A percentile compares a stretch with the other conserved stretches of the same genome.
Conservation (phyloP, 495 filamentous ascomycete species). For the Choiromyces venosus region DNA sequence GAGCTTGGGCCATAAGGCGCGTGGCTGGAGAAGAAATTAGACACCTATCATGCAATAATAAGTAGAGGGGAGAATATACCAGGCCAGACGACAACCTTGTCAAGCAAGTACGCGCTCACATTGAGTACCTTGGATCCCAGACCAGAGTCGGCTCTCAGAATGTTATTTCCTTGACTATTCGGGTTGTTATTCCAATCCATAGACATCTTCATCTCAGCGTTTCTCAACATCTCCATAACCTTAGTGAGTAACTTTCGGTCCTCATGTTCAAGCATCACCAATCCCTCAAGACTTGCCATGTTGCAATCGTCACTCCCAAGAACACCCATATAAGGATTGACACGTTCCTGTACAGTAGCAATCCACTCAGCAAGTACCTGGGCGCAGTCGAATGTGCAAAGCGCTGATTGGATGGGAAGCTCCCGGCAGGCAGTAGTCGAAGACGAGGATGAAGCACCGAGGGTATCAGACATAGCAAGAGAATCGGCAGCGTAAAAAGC, state of each 20-base stretch:
- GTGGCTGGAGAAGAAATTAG: slow-evolving; percentile 59
- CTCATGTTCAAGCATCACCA: slow-evolving; percentile 88
- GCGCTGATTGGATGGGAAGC: slow-evolving; percentile 83
- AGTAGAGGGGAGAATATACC: slow-evolving; percentile 52
- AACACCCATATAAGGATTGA: slow-evolving; percentile 80
- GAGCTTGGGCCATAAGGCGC: slow-evolving; percentile 76
- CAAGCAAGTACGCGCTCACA: slow-evolving; percentile 82
- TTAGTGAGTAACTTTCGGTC: slow-evolving; percentile 82
- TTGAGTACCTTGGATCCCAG: slow-evolving; percentile 65
- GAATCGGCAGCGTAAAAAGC: slow-evolving; percentile 94
- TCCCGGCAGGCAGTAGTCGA: slow-evolving; percentile 80
- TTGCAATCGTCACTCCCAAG: slow-evolving; percentile 78
- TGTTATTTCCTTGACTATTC: slow-evolving; percentile 56
- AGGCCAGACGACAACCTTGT: slow-evolving; percentile 87
- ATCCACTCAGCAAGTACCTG: slow-evolving; percentile 97
- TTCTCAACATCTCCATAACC: slow-evolving; percentile 72
- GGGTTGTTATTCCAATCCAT: slow-evolving; percentile 51
- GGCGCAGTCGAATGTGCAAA: slow-evolving; percentile 95
- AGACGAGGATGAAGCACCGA: slow-evolving; percentile 67
- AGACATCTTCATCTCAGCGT: slow-evolving; percentile 73
- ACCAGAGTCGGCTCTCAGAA: slow-evolving; percentile 32
- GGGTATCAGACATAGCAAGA: slow-evolving; percentile 78
- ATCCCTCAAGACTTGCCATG: slow-evolving; percentile 66
- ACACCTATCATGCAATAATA: slow-evolving; percentile 10
- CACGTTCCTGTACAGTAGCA: slow-evolving; percentile 87